Evolutionary conservation across 306 rosid genomes (phyloP).

Genomic region (Myrica gale): DNA sequence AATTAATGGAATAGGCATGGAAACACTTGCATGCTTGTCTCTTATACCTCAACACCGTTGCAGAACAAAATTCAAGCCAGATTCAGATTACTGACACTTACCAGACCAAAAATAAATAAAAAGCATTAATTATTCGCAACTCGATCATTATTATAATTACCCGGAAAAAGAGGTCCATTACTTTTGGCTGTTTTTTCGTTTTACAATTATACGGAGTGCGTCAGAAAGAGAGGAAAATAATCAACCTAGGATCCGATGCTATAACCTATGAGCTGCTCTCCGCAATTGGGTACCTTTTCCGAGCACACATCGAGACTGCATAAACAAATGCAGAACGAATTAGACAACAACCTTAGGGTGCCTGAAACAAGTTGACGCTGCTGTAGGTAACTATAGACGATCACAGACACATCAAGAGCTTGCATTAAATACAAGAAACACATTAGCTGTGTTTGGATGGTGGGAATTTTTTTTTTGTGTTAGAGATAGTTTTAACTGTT

Average conservation of each 20-base stretch:
- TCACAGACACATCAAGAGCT: too few relatives aligned
- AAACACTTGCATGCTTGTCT: too few relatives aligned
- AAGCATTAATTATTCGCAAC: neutral
- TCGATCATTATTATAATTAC: neutral
- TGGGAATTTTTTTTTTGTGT: too few relatives aligned
- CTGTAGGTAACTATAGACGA: too few relatives aligned
- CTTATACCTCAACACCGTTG: too few relatives aligned
- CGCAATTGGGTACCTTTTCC: neutral
- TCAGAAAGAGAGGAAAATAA: neutral
- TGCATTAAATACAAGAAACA: too few relatives aligned
- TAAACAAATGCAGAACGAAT: neutral
- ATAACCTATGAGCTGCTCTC: neutral
- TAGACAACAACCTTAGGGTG: neutral
- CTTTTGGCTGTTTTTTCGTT: neutral
- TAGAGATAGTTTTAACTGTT: too few relatives aligned
- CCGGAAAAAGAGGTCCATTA: neutral
- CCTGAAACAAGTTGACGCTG: too few relatives aligned
- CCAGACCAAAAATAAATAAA: neutral
- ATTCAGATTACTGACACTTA: neutral
- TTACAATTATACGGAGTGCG: neutral
- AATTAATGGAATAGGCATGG: neutral
- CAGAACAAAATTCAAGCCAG: neutral
- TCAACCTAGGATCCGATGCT: constrained; percentile 10
- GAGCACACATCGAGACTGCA: neutral
- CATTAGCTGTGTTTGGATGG: too few relatives aligned